These are phyloP conservation scores for Penicillium antarcticum DNA, from an alignment of 495 filamentous ascomycete genomes.

Conservation along the genomic window DNA sequence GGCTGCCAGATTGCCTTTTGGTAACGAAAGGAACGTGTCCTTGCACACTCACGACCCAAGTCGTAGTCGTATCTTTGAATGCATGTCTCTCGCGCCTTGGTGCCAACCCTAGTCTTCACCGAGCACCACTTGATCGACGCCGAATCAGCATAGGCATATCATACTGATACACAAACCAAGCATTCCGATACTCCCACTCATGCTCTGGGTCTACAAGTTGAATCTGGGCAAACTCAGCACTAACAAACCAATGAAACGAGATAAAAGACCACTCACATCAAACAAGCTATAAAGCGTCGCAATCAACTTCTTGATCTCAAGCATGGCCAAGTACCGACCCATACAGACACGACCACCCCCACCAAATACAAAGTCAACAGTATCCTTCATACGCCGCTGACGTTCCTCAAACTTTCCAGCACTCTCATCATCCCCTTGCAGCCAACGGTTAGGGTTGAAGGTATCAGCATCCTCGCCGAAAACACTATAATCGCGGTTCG, in stretches of 20 bases:
- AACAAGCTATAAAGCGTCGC: conserved; percentile 68
- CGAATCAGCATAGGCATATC: conserved; percentile 28
- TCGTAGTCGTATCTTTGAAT: not conserved
- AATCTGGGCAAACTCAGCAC: conserved; percentile 14
- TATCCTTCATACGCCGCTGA: conserved; percentile 19
- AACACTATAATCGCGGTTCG: conserved; percentile 52
- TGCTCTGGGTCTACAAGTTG: conserved; percentile 24
- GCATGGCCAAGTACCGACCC: conserved; percentile 66
- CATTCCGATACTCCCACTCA: conserved; percentile 26
- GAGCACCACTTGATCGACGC: conserved; percentile 2
- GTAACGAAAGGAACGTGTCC: too few relatives aligned
- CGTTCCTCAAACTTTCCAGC: conserved; percentile 13
- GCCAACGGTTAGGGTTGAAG: conserved; percentile 60
- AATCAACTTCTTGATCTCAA: conserved; percentile 80
- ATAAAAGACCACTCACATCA: conserved; percentile 41
- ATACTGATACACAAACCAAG: conserved; percentile 34
- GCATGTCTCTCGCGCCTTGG: not conserved
- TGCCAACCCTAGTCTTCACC: not conserved
- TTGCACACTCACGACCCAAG: not conserved
- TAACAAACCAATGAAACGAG: not conserved
- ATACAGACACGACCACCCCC: conserved; percentile 66
- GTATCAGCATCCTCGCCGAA: conserved; percentile 52
- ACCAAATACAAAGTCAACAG: conserved; percentile 53
- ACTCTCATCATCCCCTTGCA: conserved; percentile 37
- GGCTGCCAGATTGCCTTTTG: not conserved